Conservation (phyloP, 2,329 filamentous ascomycete species). For the Fusarium caatingaense region DNA sequence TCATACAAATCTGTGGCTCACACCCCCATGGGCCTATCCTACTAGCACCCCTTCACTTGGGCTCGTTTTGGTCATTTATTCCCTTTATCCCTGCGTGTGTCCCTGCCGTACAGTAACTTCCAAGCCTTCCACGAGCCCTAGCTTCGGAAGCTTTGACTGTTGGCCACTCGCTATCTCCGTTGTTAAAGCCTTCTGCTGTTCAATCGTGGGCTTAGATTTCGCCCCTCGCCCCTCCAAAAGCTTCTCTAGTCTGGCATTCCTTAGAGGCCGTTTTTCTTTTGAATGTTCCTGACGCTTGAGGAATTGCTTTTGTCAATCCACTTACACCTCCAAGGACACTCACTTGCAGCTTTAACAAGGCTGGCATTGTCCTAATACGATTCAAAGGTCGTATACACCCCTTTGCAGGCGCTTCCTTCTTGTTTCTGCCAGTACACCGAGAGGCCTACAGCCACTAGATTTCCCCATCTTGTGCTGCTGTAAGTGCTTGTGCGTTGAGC, state of each 20-base stretch:
- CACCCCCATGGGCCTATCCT: conserved; percentile 38
- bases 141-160: conserved; percentile 38
- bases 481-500: conserved; percentile 18
- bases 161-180: conserved; percentile 39
- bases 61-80: conserved; percentile 32
- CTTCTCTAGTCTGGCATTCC: conserved; percentile 28
- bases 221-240: conserved; percentile 34
- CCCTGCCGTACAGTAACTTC: conserved; percentile 28
- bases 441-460: not conserved
- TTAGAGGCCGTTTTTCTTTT: conserved; percentile 29
- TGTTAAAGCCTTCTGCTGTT: conserved; percentile 37
- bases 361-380: conserved; percentile 3
- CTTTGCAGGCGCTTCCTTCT: conserved; percentile 3
- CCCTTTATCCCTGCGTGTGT: conserved; percentile 34
- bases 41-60: conserved; percentile 35
- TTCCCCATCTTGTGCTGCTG: not conserved
- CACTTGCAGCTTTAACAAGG: conserved; percentile 19
- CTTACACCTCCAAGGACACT: conserved; percentile 20
- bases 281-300: conserved; percentile 24
- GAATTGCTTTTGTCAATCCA: conserved; percentile 26
- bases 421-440: not conserved
- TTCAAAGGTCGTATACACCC: not conserved
- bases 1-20: conserved; percentile 33
- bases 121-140: conserved; percentile 42
- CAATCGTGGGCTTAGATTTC: conserved; percentile 31